Evolutionary conservation across 257 asterid genomes (phyloP).

Genomic region (Solanum raphanifolium): DNA sequence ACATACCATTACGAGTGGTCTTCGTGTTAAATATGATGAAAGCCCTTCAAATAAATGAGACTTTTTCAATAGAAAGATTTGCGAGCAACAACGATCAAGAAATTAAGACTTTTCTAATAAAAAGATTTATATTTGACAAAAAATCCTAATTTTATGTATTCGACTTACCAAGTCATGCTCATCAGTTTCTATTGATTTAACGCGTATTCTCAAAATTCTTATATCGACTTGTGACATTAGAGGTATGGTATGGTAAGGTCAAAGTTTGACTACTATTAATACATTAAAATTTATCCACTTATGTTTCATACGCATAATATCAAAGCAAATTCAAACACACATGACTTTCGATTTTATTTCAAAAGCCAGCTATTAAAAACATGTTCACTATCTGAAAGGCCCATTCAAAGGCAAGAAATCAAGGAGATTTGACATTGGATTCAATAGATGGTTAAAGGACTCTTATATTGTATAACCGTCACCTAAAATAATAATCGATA

Average conservation of each 20-base stretch:
- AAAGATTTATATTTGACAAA: not conserved
- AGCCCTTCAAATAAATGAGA: not conserved
- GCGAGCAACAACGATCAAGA: not conserved
- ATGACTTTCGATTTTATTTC: not conserved
- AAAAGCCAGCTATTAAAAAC: not conserved
- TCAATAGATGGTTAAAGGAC: too few relatives aligned
- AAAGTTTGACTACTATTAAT: not conserved
- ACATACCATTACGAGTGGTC: not conserved
- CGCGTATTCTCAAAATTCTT: not conserved
- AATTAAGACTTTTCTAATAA: not conserved
- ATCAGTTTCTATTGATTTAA: not conserved
- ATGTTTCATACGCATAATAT: not conserved
- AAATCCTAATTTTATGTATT: not conserved
- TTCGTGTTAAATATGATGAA: not conserved
- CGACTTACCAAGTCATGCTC: not conserved
- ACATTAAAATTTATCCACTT: not conserved
- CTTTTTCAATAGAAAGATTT: not conserved
- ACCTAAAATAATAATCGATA: not conserved
- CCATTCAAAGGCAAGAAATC: not conserved
- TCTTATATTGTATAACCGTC: not conserved
- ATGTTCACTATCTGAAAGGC: not conserved
- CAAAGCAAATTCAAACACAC: not conserved
- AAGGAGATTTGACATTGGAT: not conserved
- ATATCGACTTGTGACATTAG: not conserved
- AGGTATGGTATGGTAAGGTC: not conserved